Conservation (phyloP, 495 filamentous ascomycete genomes). For the Haplographium delicatum region DNA sequence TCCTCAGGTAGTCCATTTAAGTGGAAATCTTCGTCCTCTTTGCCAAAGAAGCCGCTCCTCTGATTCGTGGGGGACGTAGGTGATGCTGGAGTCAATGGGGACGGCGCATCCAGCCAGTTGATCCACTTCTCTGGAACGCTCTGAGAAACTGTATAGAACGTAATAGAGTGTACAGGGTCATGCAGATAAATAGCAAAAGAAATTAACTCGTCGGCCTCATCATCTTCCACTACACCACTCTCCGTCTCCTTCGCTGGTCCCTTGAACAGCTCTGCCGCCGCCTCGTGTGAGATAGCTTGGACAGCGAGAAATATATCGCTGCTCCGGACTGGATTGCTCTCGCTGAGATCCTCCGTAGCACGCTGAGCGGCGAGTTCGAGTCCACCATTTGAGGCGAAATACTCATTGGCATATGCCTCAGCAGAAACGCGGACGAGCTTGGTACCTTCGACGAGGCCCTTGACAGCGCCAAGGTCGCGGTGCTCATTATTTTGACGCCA, state of each 20-base stretch:
- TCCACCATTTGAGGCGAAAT: constrained; percentile 69
- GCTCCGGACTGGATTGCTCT: constrained; percentile 82
- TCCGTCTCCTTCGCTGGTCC: constrained; percentile 39
- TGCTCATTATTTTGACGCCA: constrained; percentile 70
- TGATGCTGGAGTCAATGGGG: constrained; percentile 41
- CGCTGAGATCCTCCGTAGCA: constrained; percentile 66
- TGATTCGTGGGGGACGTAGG: constrained; percentile 31
- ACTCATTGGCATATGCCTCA: constrained; percentile 81
- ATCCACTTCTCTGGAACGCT: constrained; percentile 81
- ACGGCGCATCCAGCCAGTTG: constrained; percentile 81
- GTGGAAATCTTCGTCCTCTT: constrained; percentile 16
- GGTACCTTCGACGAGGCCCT: constrained; percentile 77
- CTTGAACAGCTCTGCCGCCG: constrained; percentile 63
- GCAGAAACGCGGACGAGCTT: constrained; percentile 84
- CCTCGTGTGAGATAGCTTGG: constrained; percentile 69
- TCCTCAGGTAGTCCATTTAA: constrained; percentile 61
- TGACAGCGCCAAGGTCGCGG: constrained; percentile 74
- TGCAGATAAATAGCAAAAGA: constrained; percentile 87
- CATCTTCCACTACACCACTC: constrained; percentile 40
- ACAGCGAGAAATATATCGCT: constrained; percentile 94
- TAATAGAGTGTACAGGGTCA: constrained; percentile 88
- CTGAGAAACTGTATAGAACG: constrained; percentile 80
- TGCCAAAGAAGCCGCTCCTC: constrained; percentile 28
- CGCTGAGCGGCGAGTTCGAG: constrained; percentile 73
- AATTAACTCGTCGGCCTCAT: constrained; percentile 49